Base-by-base conservation (phyloP, 176 grass and related monocot species). In the Leersia perrieri region DNA sequence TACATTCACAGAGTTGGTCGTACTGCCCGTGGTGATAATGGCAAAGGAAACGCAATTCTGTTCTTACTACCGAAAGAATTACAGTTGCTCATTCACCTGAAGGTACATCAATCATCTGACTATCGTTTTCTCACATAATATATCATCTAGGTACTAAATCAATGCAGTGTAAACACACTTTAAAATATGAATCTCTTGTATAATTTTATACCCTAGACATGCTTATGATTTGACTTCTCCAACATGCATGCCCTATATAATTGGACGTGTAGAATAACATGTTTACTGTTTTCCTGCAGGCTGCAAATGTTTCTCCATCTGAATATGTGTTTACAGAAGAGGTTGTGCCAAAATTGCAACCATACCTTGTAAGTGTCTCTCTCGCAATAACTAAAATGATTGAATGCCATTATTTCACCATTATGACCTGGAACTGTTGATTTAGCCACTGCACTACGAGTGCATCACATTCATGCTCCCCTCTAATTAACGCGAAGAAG, bases 1-100 rank as follows among this genome's bases (percentile, higher is more conserved):
- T 98, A 98, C 73, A 98, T 98, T 80, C 95, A 98, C 76, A 93
- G 95, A 67, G 95, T 98, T 60, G 95, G 88, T 32, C 90, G 90
- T 83, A 98, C 95, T 33, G 92, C 95, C 77, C 92, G 92, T 79
- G 95, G 95, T 66, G 95, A 98, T 75, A 91, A 85, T 76, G 85
- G 87, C 33, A 87, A 94, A 85, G 95, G 95, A 75, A 90, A 73
- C 20, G 95, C 95, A 33, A 80, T 98, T 55, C 83, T 95, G 75
- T 98, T 98, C 80, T 79, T 98, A 23, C 63, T 98, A 64, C 92
- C 92, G 5, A 88, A 98, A 81, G 92, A 98, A 87, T 33, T 98
- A 18, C 80, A 82, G 10, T 95, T 98, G 89, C 92, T 98, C 69
- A 66, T 89, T 70, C 92, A 98, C 68, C 64, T 98, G 71, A 93